Percentiles rank a stretch among this genome's conserved stretches.
Evolutionary conservation across 164 flowering plant species (phyloP).

Genomic region (Nymphaea thermarum): DNA sequence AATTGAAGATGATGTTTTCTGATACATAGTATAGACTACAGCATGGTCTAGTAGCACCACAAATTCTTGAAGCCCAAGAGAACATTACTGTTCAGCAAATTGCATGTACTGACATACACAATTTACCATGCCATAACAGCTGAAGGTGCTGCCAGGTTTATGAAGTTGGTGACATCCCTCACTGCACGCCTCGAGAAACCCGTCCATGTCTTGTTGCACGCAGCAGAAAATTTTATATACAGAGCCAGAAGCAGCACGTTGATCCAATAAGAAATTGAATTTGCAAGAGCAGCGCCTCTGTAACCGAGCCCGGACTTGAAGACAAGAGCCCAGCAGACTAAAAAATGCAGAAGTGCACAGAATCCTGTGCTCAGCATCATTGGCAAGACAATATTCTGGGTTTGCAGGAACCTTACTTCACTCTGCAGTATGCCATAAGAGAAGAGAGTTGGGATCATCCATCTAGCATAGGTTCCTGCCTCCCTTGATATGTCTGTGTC

Average conservation of each 20-base stretch:
- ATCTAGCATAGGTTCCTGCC: constrained; percentile 21
- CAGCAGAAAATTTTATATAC: constrained; percentile 8
- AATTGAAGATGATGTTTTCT: neutral
- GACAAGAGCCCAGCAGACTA: constrained; percentile 26
- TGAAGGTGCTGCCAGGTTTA: constrained; percentile 10
- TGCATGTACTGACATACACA: neutral
- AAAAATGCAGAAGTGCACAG: constrained; percentile 16
- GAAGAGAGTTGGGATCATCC: constrained; percentile 27
- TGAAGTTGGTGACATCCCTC: constrained; percentile 4
- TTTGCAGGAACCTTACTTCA: constrained; percentile 19
- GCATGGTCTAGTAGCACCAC: neutral
- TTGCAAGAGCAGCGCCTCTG: constrained; percentile 31
- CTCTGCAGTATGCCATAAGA: constrained; percentile 23
- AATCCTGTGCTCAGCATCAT: constrained; percentile 27
- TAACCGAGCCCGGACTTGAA: constrained; percentile 19
- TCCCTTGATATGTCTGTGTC: constrained; percentile 18
- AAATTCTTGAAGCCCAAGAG: neutral
- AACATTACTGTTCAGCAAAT: neutral
- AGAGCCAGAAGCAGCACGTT: constrained; percentile 9
- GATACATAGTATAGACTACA: neutral
- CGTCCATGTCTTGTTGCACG: constrained; percentile 13
- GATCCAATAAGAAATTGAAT: constrained; percentile 16
- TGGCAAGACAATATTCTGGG: constrained; percentile 27
- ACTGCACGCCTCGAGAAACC: constrained; percentile 8
- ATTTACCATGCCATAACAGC: constrained; percentile 10